These are phyloP conservation scores for Westerdykella aurantiaca DNA, from an alignment of 2,329 filamentous ascomycete genomes.

Conservation along the genomic window DNA sequence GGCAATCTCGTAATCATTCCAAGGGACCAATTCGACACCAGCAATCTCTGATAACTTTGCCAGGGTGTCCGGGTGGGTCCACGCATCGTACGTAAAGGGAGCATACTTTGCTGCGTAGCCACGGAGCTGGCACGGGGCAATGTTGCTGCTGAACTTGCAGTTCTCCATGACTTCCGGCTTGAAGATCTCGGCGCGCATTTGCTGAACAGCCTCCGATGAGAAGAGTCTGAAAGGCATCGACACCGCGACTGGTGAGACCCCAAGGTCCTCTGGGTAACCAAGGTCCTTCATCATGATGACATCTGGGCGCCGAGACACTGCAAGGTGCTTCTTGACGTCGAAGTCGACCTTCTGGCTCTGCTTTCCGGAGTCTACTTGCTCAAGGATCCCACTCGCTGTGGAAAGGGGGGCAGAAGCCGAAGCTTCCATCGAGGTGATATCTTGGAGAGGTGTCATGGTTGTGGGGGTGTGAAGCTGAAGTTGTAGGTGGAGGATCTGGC, in stretches of 20 bases:
- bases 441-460: too few relatives aligned
- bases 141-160: slow-evolving; percentile 54
- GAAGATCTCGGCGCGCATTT: slow-evolving; percentile 59
- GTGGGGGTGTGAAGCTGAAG: too few relatives aligned
- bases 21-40: slow-evolving; percentile 53
- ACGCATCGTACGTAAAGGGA: slow-evolving; percentile 59
- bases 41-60: slow-evolving; percentile 52
- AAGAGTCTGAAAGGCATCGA: slow-evolving; percentile 62
- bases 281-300: slow-evolving; percentile 58
- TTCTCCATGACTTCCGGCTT: slow-evolving; percentile 52
- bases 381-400: slow-evolving; percentile 19
- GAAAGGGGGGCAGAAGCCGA: too few relatives aligned
- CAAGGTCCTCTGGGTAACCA: slow-evolving; percentile 49
- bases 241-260: slow-evolving; percentile 58
- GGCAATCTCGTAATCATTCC: slow-evolving; percentile 54
- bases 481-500: too few relatives aligned
- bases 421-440: too few relatives aligned
- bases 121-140: slow-evolving; percentile 51
- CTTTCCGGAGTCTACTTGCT: slow-evolving; percentile 14
- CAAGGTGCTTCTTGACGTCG: slow-evolving; percentile 51
- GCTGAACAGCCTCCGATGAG: slow-evolving; percentile 54
- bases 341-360: slow-evolving; percentile 38
- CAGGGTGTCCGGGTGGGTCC: slow-evolving; percentile 53
- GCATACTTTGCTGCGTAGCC: slow-evolving; percentile 55
- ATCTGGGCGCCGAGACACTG: slow-evolving; percentile 47